Base-by-base conservation (phyloP, 306 rosid genomes). In the Calophaca sinica region DNA sequence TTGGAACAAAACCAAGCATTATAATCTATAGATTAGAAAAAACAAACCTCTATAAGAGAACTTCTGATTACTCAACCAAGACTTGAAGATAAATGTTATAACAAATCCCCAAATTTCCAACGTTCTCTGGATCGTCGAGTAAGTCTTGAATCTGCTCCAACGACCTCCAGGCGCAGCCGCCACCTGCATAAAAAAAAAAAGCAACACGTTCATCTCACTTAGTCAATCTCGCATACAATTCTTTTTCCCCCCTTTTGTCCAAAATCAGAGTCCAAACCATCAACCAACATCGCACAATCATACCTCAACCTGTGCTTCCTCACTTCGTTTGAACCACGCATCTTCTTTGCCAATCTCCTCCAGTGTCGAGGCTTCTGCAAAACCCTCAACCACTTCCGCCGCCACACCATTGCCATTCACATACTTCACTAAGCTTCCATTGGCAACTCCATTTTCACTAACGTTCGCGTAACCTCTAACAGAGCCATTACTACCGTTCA, bases 61-160 rank as follows among this genome's bases (percentile, higher is more conserved):
- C 63, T 94, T 94, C 85, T 73, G 88, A 72, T 70, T 87, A 85
- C 85, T 82, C 81, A 89, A 73, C 99, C 99, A 94, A 78, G 96
- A 86, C 85, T 86, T 94, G 41, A 90, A 71, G 71, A 92, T 48
- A 82, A 94, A 94, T 28, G 75, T 64, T 44, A 94, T n/a, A 85
- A 94, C 99, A 82, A 88, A 94, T 81, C 99, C 99, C 99, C 99
- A 94, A 79, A 94, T 94, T 81, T 94, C 99, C 86, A 94, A 73
- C 52, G 96, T 92, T 81, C 99, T 90, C 86, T 94, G 99, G 36
- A 94, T 90, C 13, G 94, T 94, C 6, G 99, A 94, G 85, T 94
- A 94, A 38, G 99, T 90, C 88, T 92, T 94, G 77, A 94, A 94
- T 80, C 97, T 87, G 78, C 86, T 89, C 99, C 99, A 94, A 12